Conservation (phyloP, 2,329 filamentous ascomycete species). For the Rutstroemia sp. region DNA sequence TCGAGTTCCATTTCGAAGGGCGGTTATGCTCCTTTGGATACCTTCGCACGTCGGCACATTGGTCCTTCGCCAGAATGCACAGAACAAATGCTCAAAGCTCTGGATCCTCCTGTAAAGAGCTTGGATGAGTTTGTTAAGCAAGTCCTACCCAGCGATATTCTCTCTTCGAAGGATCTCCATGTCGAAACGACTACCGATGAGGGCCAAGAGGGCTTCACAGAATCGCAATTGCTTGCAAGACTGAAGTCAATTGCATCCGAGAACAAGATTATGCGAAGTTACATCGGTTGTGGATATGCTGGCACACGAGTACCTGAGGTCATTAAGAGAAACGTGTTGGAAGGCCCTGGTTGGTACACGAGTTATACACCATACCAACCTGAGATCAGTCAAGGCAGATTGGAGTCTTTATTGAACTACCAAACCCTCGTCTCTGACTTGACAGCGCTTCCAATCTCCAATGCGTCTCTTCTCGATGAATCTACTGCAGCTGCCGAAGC, state of each 20-base stretch:
- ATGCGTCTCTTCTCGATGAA: conserved; percentile 87
- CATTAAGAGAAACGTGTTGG: conserved; percentile 85
- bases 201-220: conserved; percentile 34
- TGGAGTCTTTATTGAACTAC: conserved; percentile 91
- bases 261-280: conserved; percentile 57
- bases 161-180: conserved; percentile 56
- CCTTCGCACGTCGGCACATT: conserved; percentile 77
- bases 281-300: conserved; percentile 86
- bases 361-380: conserved; percentile 97
- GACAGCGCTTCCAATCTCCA: conserved; percentile 79
- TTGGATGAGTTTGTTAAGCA: conserved; percentile 79
- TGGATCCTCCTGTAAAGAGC: conserved; percentile 65
- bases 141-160: conserved; percentile 74
- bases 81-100: conserved; percentile 68
- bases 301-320: conserved; percentile 80
- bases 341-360: conserved; percentile 95
- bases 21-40: conserved; percentile 40
- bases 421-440: conserved; percentile 89
- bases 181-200: conserved; percentile 39
- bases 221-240: conserved; percentile 49
- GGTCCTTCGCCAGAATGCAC: conserved; percentile 66
- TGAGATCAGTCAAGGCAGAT: conserved; percentile 89
- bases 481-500: conserved; percentile 89
- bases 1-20: conserved; percentile 24
- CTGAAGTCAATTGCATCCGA: conserved; percentile 46